Evolutionary conservation across 148 eudicot species (phyloP).

Genomic region (Persicaria tinctoria): DNA sequence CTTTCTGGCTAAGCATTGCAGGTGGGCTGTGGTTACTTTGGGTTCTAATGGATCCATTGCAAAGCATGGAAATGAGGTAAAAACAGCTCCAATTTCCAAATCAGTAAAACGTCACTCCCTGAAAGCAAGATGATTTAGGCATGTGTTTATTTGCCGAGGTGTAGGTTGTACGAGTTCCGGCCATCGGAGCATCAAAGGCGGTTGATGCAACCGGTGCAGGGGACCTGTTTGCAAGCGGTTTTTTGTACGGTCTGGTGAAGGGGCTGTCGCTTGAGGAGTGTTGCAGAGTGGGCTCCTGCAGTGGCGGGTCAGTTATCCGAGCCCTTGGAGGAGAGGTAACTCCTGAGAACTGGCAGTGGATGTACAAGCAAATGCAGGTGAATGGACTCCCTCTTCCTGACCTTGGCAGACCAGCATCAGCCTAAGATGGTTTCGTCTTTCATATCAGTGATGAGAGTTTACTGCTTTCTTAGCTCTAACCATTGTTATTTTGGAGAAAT

Average conservation of each 20-base stretch:
- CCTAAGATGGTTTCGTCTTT: conserved; percentile 3
- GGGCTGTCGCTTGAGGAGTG: conserved; percentile 77
- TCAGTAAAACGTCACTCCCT: neutral
- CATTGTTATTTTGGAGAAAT: neutral
- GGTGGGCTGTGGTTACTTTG: conserved; percentile 93
- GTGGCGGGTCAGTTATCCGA: conserved; percentile 90
- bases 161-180: conserved; percentile 36
- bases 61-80: conserved; percentile 73
- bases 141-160: neutral
- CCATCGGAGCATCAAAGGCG: conserved; percentile 64
- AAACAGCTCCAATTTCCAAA: conserved; percentile 15
- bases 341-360: conserved; percentile 90
- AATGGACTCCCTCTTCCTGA: conserved; percentile 55
- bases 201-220: conserved; percentile 96
- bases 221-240: conserved; percentile 92
- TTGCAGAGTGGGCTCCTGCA: conserved; percentile 82
- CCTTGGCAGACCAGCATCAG: neutral
- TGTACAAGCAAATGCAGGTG: conserved; percentile 82
- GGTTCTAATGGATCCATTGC: conserved; percentile 89
- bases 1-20: conserved; percentile 66
- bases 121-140: neutral
- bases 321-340: conserved; percentile 91
- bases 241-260: conserved; percentile 75
- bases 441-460: neutral
- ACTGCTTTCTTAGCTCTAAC: neutral